Evolutionary conservation across 1,139 yeast species (phyloP), one percentile per base, ranked within the genome.

Genomic region (Candida sanyaensis): DNA sequence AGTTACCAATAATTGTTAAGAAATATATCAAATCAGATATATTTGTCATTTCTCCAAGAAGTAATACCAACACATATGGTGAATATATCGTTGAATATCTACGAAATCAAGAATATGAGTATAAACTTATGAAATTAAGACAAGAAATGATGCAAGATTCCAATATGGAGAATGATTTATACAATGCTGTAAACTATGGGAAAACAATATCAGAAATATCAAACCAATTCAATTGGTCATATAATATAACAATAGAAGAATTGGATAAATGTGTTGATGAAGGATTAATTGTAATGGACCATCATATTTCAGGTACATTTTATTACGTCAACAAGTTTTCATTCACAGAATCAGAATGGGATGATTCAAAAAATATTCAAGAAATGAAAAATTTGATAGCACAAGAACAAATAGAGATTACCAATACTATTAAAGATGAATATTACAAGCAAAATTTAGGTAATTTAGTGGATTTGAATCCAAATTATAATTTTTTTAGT

Each of bases 181-280:
- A 63, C 24, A 54, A 58, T 23, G 59, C 61, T 23, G 61, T 61
- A 29, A 64, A 55, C 41, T 60, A 55, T 45, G 80, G 80, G 1
- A 62, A 57, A 42, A 69, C 77, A 1, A 61, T 71, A 2, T 65
- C 77, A 1, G 73, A 74, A 47, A 64, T 75, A 8, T 67, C 76
- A 6, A 68, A 62, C 41, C 55, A 63, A 34, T 71, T 75, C 46
- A 66, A 66, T 41, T 88, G 95, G 92, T 83, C 92, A 13, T 73
- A 84, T 39, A 80, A 82, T 30, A 83, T 89, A 13, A 78, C 92
- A 2, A 73, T 71, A 12, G 95, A 88, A 59, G 89, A 88, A 54
- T 64, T 89, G 13, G 83, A 81, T 47, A 70, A 75, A 50, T 83
- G 88, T 24, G 78, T 87, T 32, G 75, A 73, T 6, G 61, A 66